Conservation (phyloP, 768 basidiomycete genomes). For the Mycena amicta region DNA sequence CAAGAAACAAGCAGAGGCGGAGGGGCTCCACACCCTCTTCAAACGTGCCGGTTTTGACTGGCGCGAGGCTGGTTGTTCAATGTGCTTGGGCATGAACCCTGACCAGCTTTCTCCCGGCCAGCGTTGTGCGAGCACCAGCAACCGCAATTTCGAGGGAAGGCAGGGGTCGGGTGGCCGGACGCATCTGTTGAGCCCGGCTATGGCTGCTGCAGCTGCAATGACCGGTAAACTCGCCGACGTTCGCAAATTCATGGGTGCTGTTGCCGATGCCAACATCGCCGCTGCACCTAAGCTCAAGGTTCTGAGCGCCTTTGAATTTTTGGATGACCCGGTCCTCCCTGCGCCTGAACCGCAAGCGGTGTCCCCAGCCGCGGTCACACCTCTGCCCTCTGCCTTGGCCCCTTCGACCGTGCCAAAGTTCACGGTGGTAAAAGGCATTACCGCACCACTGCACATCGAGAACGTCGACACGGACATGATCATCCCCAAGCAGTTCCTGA, state of each 20-base stretch:
- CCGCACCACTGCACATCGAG: slow-evolving; percentile 78
- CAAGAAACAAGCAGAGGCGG: slow-evolving; percentile 88
- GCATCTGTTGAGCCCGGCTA: slow-evolving; percentile 86
- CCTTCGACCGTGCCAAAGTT: slow-evolving; percentile 63
- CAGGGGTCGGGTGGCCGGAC: slow-evolving; percentile 88
- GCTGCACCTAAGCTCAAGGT: slow-evolving; percentile 66
- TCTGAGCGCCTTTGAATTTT: slow-evolving; percentile 71
- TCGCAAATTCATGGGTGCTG: slow-evolving; percentile 65
- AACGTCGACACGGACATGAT: slow-evolving; percentile 95
- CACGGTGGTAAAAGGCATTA: slow-evolving; percentile 68
- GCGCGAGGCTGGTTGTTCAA: slow-evolving; percentile 94
- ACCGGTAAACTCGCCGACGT: slow-evolving; percentile 86
- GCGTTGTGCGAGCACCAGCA: slow-evolving; percentile 90
- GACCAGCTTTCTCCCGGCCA: slow-evolving; percentile 83
- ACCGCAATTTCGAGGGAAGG: slow-evolving; percentile 92
- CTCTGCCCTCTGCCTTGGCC: slow-evolving; percentile 44
- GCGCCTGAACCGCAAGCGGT: slow-evolving; percentile 50
- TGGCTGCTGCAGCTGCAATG: slow-evolving; percentile 91
- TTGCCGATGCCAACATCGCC: slow-evolving; percentile 44
- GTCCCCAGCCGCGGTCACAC: slow-evolving; percentile 33
- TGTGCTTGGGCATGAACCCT: slow-evolving; percentile 97
- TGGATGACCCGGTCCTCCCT: slow-evolving; percentile 66
- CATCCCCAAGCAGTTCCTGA: slow-evolving; percentile 92
- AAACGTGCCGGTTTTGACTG: slow-evolving; percentile 92
- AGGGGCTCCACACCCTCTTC: slow-evolving; percentile 85